Evolutionary conservation across 1,284 basidiomycete genomes (phyloP), one percentile per base, ranked within the genome.

Genomic region (Ceratobasidium theobromae): DNA sequence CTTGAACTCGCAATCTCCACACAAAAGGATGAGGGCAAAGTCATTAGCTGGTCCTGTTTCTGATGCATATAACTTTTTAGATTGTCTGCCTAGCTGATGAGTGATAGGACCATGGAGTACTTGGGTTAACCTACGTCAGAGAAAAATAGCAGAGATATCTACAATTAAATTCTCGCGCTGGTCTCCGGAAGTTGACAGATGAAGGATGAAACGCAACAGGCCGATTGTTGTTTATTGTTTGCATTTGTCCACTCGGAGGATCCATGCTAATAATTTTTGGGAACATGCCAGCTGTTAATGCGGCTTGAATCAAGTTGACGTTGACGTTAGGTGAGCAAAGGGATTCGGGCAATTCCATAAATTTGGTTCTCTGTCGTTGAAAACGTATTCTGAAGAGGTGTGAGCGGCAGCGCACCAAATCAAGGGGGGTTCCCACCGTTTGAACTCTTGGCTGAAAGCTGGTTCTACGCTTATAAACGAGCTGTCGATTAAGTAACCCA

Each of bases 31-130:
- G 51, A 99, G 76, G 1, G 92, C 85, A 30, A 91, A 78, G 72
- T 98, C 93, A 68, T 97, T 90, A 3, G 94, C 86, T 0, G 94
- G 90, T 1, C 91, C 88, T 0, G 91, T 94, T 76, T 99, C 97
- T 93, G 95, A 98, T n/a, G 90, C 95, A 75, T 96, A 99, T 30
- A 98, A 77, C 76, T 87, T 91, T 78, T 90, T 93, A 12, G 92
- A 93, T 74, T 93, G 91, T 90, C 93, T 93, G 71, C 28, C 49
- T 53, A 38, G 35, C 12, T 43, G 21, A 53, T 53, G 70, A 73
- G 46, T 70, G 52, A 49, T 70, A 67, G 32, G 1, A n/a, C 11
- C 18, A 28, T n/a, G 33, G 4, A n/a, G 55, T 30, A 60, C 40
- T 54, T 28, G 64, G 43, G 28, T 14, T 9, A 14, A 77, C 83